phyloP scores from a whole-genome alignment of 176 grass and related monocot genomes.

The Poa annua region DNA sequence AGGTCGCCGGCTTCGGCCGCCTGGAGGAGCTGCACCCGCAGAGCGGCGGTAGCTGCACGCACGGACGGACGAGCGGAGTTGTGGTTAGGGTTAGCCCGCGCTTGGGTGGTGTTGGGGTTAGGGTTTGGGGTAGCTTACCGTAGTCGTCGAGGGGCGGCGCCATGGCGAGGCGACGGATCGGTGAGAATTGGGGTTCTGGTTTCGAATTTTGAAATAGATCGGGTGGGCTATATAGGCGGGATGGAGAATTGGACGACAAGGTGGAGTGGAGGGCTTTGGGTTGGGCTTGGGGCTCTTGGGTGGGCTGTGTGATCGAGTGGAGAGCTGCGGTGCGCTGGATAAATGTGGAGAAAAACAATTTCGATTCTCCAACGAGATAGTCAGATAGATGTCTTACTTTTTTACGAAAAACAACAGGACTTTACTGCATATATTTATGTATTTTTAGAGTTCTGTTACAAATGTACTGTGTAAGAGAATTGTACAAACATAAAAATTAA shows the following conservation, averaged over 20 bases:
- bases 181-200: not conserved
- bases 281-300: not conserved
- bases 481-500: too few species aligned
- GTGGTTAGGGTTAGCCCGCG: not conserved
- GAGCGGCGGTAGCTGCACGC: not conserved
- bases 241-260: not conserved
- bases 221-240: not conserved
- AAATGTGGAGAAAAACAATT: too few species aligned
- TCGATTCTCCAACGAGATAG: too few species aligned
- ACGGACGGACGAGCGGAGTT: not conserved
- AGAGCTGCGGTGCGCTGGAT: too few species aligned
- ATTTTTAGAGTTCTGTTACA: too few species aligned
- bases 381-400: too few species aligned
- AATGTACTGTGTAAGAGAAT: too few species aligned
- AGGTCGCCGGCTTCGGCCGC: conserved; percentile 22
- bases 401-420: too few species aligned
- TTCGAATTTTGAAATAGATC: not conserved
- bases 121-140: conserved; percentile 24
- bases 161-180: not conserved
- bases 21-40: conserved; percentile 21
- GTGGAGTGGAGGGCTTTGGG: not conserved
- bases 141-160: conserved; percentile 1
- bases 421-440: too few species aligned
- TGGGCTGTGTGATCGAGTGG: too few species aligned
- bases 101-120: not conserved